Base-by-base conservation (phyloP, 2,329 filamentous ascomycete genomes). In the Apiospora aurea region DNA sequence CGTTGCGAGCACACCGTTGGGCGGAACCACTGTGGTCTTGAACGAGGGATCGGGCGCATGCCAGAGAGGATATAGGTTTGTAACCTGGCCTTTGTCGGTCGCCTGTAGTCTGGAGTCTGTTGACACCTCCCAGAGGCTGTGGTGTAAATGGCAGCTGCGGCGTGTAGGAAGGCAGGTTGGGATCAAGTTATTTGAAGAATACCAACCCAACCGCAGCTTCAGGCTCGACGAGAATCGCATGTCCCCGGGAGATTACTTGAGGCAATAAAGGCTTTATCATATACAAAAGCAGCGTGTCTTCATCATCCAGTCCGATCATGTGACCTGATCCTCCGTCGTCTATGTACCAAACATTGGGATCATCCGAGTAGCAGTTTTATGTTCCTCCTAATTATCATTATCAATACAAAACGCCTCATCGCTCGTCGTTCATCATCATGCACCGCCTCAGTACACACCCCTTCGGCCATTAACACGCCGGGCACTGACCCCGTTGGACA, bases 31-130 rank as follows among this genome's bases (percentile, higher is more conserved):
- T 21, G 34, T 68, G 38, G n/a, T 11, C 6, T 47, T 24, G 34
- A 51, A 49, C 18, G 26, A 51, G 26, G 24, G 26, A 24, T 34
- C 26, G 24, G 43, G 41, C 26, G 26, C n/a, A 14, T 69, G 7
- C 38, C 67, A 46, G 21, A 18, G 34, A 34, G n/a, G 11, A 16
- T 64, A 11, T 6, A 64, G 38, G 34, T 41, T 41, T n/a, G 34
- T 34, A 41, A 64, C 57, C 21, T 69, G 67, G 67, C 46, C 46
- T 13, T 51, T 69, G 29, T 38, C 21, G 21, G 26, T 69, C 41
- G 67, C 44, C n/a, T 69, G 29, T 18, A 69, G 67, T 51, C 67
- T 69, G 44, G 44, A 69, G 38, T n/a, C 46, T 41, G 67, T 69
- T 3, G 26, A 29, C 21, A n/a, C 14, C 3, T n/a, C 44, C 44